Base-by-base conservation (phyloP, 352 stramenopile genomes). In the Globisporangium splendens region DNA sequence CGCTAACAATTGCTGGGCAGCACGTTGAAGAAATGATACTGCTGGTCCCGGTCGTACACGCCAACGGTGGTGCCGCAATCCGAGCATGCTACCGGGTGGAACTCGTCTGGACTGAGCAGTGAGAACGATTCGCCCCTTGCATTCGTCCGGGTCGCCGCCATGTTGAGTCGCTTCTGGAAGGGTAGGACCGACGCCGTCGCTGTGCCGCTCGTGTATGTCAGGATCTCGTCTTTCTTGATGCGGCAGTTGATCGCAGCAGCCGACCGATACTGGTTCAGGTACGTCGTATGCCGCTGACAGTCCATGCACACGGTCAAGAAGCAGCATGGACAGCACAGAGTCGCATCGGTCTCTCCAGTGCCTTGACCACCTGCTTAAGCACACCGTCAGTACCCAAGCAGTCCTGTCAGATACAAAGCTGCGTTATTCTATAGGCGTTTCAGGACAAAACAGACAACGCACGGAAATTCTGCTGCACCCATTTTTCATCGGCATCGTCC, bases 21-120 rank as follows among this genome's bases (percentile, higher is more conserved):
- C 22, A 79, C 70, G 66, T 91, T 91, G 61, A 91, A 91, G 54
- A 91, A 91, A 55, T 91, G 79, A 55, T 80, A 91, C 42, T 77
- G 68, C 63, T 79, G 69, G 13, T 81, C 49, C 12, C 33, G 65
- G 56, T 91, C 82, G 60, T 77, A 89, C 8, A 91, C 79, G 20
- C 79, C 83, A 15, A 91, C 83, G 17, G 75, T 83, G 2, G 83
- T 93, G 46, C 73, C 68, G 54, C 83, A 93, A 56, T 93, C 83
- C 0, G 83, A 90, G 58, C 83, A 93, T 39, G 59, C 65, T 21
- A 93, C 83, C 0, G 71, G 61, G 43, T 83, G 84, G 52, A 86
- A 93, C 65, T 93, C 83, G 42, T 89, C 66, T 12, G 56, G 38
- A 51, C 69, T 64, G 21, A 88, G 66, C 50, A 77, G 48, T 15